Percentiles rank a stretch among this genome's conserved stretches.
Evolutionary conservation across 2,329 filamentous ascomycete genomes (phyloP).

Genomic region (Plenodomus tracheiphilus): DNA sequence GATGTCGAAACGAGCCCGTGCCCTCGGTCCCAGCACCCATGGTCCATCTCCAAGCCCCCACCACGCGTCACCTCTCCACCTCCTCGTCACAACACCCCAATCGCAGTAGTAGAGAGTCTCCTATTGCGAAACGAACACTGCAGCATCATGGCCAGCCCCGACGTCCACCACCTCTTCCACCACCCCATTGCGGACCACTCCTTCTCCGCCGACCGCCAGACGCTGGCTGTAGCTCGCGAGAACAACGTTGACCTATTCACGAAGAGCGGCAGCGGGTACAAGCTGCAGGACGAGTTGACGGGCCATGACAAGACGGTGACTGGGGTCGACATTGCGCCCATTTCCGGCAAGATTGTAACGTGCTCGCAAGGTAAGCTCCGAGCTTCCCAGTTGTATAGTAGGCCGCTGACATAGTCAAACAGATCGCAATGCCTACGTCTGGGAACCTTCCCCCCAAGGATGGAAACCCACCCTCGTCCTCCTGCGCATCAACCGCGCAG

Average conservation of each 20-base stretch:
- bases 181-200: slow-evolving; percentile 96
- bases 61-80: not conserved
- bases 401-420: slow-evolving; percentile 16
- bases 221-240: slow-evolving; percentile 88
- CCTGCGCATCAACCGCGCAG: slow-evolving; percentile 93
- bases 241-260: slow-evolving; percentile 87
- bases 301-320: slow-evolving; percentile 98
- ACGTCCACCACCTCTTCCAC: slow-evolving; percentile 97
- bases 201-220: slow-evolving; percentile 89
- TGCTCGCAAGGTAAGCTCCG: slow-evolving; percentile 80
- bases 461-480: slow-evolving; percentile 98
- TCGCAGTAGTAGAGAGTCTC: slow-evolving; percentile 89
- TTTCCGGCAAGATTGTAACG: slow-evolving; percentile 90
- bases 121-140: slow-evolving; percentile 62
- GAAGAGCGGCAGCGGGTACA: slow-evolving; percentile 72
- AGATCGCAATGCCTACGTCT: slow-evolving; percentile 98
- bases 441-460: slow-evolving; percentile 88
- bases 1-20: slow-evolving; percentile 15
- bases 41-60: slow-evolving; percentile 10
- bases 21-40: slow-evolving; percentile 3
- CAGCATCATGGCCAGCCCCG: slow-evolving; percentile 74
- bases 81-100: slow-evolving; percentile 4
- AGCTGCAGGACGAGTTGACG: slow-evolving; percentile 87
- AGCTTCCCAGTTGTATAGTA: not conserved
- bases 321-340: slow-evolving; percentile 90